Base-by-base conservation (phyloP, 2,329 filamentous ascomycete species). In the Fusarium duplospermum region DNA sequence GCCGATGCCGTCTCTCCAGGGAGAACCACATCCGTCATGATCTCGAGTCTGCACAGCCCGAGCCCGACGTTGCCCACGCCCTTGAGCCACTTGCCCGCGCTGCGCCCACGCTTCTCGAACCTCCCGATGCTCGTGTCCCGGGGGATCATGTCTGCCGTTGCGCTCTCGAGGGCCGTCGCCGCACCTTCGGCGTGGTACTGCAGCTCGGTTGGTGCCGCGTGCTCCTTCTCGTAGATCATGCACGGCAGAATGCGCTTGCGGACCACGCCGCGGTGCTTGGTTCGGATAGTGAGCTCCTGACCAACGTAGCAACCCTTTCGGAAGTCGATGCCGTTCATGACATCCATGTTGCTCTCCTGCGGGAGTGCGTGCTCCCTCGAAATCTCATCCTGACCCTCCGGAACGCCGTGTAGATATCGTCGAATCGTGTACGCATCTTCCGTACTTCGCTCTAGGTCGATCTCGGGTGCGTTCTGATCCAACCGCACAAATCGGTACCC, bases 271-370 rank as follows among this genome's bases (percentile, higher is more conserved):
- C 93, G 95, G 83, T 99, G 96, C 81, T 95, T 93, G 2, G 96
- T 99, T 47, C 96, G 92, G 74, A 98, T 98, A 2, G 96, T 98
- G 73, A 99, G 88, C 83, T 99, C 96, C 84, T 99, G 96, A 0
- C 96, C 96, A 9, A 98, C 91, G 82, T 99, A 99, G 84, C 96
- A 99, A 9, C 96, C 96, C 85, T 99, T 99, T 80, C 91, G 91
- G 85, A 96, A 99, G 83, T 98, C 94, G 75, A 99, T 92, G 29
- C 91, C 96, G 57, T 90, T 89, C 88, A 94, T 94, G 69, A 94
- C 85, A 83, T 99, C 96, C 81, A 98, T 89, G 81, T 98, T 98
- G 80, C 89, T 92, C 83, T 98, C 96, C 82, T 95, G 92, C 1
- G 96, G 96, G 64, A 99, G 86, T 1, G 94, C 91, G 20, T 88